Percentiles rank a stretch among this genome's conserved stretches.
phyloP scores from a whole-genome alignment of 176 grass and related monocot species.

The Lolium multiflorum region DNA sequence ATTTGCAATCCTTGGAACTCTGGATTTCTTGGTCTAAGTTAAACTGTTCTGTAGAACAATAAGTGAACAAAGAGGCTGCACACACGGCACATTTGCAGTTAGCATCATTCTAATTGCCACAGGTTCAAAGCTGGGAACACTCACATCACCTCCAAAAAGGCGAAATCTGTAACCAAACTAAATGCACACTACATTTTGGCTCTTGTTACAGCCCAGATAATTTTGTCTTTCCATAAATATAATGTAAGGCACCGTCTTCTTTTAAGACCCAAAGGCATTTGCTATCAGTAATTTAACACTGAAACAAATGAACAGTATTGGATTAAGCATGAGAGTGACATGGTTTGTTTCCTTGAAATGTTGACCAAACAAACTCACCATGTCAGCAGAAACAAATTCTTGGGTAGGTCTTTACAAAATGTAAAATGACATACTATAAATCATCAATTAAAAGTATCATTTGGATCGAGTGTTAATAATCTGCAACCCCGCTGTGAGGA shows the following conservation, averaged over 20 bases:
- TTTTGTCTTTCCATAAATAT: too few relatives aligned
- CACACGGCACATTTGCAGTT: not conserved
- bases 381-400: not conserved
- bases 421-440: not conserved
- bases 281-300: too few relatives aligned
- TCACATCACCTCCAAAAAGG: not conserved
- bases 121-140: not conserved
- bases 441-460: not conserved
- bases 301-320: not conserved
- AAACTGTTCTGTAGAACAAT: not conserved
- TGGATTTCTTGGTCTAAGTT: not conserved
- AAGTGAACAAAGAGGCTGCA: not conserved
- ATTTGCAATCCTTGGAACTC: not conserved
- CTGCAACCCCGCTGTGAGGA: not conserved
- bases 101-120: not conserved
- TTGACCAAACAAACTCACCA: not conserved
- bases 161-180: not conserved
- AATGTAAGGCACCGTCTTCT: not conserved
- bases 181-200: too few relatives aligned
- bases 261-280: not conserved
- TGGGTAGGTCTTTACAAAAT: not conserved
- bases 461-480: not conserved
- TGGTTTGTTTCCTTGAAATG: not conserved
- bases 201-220: too few relatives aligned
- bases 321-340: not conserved